Conservation (phyloP, 2,329 filamentous ascomycete genomes). For the Penicillium concentricum region DNA sequence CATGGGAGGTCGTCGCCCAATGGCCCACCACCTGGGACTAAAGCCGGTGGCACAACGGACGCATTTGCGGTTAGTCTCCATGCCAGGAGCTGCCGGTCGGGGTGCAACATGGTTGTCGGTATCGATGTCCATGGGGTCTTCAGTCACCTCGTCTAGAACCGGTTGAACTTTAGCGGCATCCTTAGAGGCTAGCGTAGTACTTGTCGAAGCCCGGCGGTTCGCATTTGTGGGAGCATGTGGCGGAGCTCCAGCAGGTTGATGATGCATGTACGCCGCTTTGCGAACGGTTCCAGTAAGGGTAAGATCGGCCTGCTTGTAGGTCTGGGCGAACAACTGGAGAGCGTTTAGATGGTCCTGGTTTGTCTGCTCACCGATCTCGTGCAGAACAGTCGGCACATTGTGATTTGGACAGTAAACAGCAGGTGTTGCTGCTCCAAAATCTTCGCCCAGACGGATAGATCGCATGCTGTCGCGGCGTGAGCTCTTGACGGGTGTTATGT, state of each 20-base stretch:
- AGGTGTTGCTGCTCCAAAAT: slow-evolving; percentile 80
- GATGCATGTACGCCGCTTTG: slow-evolving; percentile 71
- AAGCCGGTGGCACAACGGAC: slow-evolving; percentile 40
- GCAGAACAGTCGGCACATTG: slow-evolving; percentile 67
- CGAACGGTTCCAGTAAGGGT: slow-evolving; percentile 87
- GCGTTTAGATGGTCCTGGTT: slow-evolving; percentile 72
- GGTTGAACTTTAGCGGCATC: slow-evolving; percentile 5
- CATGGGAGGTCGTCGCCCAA: slow-evolving; percentile 52
- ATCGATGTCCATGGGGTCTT: slow-evolving; percentile 34
- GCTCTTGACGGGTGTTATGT: slow-evolving; percentile 84
- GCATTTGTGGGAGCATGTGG: slow-evolving; percentile 31
- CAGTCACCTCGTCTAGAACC: slow-evolving; percentile 22
- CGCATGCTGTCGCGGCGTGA: slow-evolving; percentile 78
- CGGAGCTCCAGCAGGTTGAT: slow-evolving; percentile 39
- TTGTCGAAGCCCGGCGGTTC: slow-evolving; percentile 59
- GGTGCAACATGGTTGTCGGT: slow-evolving; percentile 26
- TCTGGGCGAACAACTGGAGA: slow-evolving; percentile 80
- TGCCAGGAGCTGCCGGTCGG: slow-evolving; percentile 13
- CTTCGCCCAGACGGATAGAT: slow-evolving; percentile 76
- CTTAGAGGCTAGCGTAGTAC: slow-evolving; percentile 38
- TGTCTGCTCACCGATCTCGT: slow-evolving; percentile 74
- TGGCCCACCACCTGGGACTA: slow-evolving; percentile 61
- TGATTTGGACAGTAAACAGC: slow-evolving; percentile 92
- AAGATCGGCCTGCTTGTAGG: slow-evolving; percentile 92
- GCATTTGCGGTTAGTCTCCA: slow-evolving; percentile 35